phyloP scores from a whole-genome alignment of 225 moss, liverwort and hornwort genomes.

The Pseudoscleropodium purum region DNA sequence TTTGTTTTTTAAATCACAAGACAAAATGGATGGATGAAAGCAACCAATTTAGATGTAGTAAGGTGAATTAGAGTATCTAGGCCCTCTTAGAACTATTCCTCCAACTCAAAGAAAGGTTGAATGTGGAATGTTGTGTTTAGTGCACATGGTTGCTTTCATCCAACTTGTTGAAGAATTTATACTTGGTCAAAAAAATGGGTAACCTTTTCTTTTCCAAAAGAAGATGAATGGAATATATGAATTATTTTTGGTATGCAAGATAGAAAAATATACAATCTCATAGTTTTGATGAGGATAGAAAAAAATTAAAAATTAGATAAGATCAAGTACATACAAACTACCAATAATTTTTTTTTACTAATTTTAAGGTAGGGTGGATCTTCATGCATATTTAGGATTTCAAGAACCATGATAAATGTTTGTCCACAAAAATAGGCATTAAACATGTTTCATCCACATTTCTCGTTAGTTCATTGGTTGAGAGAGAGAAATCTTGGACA shows the following conservation, averaged over 20 bases:
- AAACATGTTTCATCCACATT: background rate
- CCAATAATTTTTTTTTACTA: too few relatives aligned
- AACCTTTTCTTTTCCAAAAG: background rate
- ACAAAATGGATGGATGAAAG: background rate
- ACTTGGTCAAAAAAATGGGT: background rate
- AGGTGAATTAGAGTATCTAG: background rate
- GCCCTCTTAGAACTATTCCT: background rate
- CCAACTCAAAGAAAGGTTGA: background rate
- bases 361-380: background rate
- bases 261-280: background rate
- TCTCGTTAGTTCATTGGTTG: background rate
- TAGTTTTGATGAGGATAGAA: background rate
- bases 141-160: background rate
- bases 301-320: background rate
- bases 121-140: background rate
- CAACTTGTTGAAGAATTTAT: background rate
- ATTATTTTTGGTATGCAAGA: background rate
- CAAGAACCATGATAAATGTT: rapidly evolving
- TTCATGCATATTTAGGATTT: background rate
- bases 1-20: background rate
- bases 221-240: background rate
- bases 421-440: background rate
- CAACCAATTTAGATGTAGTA: background rate
- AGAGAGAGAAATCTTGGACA: rapidly evolving
- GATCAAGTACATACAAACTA: rapidly evolving